These are phyloP conservation scores for Dendrocalamus sinicus DNA, from an alignment of 176 grass and related monocot species.

Conservation along the genomic window DNA sequence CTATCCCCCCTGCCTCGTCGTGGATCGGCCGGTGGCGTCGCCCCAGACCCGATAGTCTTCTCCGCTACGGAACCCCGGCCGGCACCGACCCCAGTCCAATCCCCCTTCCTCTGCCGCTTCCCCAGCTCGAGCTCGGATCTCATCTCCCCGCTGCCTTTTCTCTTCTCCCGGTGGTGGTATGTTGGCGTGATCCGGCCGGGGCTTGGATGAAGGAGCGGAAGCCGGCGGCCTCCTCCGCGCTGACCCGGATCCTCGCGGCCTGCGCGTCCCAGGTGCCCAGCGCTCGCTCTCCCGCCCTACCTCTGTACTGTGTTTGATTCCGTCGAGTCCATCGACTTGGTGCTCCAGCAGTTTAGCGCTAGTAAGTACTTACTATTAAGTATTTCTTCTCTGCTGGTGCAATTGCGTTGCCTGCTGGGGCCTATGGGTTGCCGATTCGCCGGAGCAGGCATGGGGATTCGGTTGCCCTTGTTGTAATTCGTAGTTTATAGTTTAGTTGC, in stretches of 20 bases:
- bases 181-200: conserved; percentile 43
- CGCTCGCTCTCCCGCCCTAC: not conserved
- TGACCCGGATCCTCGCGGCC: conserved; percentile 52
- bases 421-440: not conserved
- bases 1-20: not conserved
- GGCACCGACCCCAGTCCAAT: not conserved
- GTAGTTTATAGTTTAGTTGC: no score
- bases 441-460: not conserved
- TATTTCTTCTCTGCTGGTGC: not conserved
- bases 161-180: conserved; percentile 6
- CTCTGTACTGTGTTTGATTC: not conserved
- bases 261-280: conserved; percentile 62
- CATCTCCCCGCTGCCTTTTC: not conserved
- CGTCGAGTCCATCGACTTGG: not conserved
- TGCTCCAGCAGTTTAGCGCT: no score
- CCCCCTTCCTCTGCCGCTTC: not conserved
- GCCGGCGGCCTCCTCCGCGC: conserved; percentile 33
- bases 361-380: no score
- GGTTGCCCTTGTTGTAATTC: not conserved
- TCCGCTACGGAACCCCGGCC: not conserved
- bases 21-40: conserved; percentile 23
- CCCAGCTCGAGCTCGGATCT: not conserved
- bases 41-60: not conserved
- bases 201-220: conserved; percentile 62
- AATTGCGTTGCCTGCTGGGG: not conserved